Base-by-base conservation (phyloP, 2,329 filamentous ascomycete species). In the Nemania sp. region DNA sequence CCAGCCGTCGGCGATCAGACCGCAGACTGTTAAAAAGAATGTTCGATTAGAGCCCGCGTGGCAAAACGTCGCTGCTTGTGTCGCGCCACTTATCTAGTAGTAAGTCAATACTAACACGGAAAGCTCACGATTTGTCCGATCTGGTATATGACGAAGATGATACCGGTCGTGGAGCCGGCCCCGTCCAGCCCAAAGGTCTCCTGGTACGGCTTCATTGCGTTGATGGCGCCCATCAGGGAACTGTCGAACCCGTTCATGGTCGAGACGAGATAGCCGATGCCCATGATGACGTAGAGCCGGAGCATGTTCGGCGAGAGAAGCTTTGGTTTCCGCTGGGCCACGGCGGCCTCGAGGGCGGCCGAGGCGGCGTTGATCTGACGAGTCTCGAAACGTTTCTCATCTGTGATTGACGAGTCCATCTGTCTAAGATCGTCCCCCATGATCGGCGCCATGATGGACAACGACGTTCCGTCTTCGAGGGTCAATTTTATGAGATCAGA, bases 201-300 rank as follows among this genome's bases (percentile, higher is more conserved):
- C 56, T 83, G 81, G 66, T 83, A 85, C 1, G 77, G 71, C 0
- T 74, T 51, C 77, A 84, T 83, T 48, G 80, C 80, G 60, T 84
- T 83, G 62, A 85, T 82, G 5, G 79, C 76, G 10, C 75, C 73
- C 68, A 81, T 78, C 51, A 87, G 77, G 29, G 80, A 83, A 39
- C 83, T 83, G 65, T 87, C 84, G 64, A 82, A 86, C 29, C 83
- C 83, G 69, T 85, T 84, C 77, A 82, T 80, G 9, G 81, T 83
- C 21, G 79, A 81, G 61, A 78, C 73, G 12, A 78, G 67, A 59
- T 78, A 78, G 15, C 75, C 74, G 51, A 78, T 64, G 2, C 63
- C 69, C 75, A 78, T 77, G 64, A 78, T 76, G 2, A 71, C 57
- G 65, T 76, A 78, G 10, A 78, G 65, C 2, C 71, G 65, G 10